Evolutionary conservation across 176 grass and related monocot genomes (phyloP), one percentile per base, ranked within the genome.

Genomic region (Cenchrus americanus): DNA sequence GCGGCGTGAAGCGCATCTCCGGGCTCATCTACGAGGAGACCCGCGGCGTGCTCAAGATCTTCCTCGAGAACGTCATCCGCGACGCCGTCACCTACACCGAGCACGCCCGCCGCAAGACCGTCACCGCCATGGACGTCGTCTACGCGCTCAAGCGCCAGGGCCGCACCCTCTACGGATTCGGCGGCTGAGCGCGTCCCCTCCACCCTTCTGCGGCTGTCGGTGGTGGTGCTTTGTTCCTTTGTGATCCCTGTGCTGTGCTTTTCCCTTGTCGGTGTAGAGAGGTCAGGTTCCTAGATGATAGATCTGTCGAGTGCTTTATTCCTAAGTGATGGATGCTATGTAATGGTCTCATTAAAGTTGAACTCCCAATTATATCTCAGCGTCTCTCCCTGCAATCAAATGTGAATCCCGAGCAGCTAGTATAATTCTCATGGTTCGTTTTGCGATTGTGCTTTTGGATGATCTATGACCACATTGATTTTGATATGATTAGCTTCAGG

Each of bases 31-130:
- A 98, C 75, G 92, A 97, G 83, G 94, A 97, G 87, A 97, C 89
- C 57, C 94, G 92, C 51, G 94, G 94, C 76, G 94, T 97, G 19
- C 94, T 97, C 87, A 97, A 97, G 92, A 94, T 97, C 90, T 97
- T 97, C 66, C 92, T 97, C 53, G 92, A 94, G 92, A 97, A 97
- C 50, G 92, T 97, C 80, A 97, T 97, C 81, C 92, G 95, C 51
- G 95, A 97, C 57, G 95, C 92, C 59, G 90, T 97, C 81, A 97
- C 95, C 46, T 97, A 97, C 79, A 97, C 95, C 0, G 92, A 97
- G 90, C 95, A 94, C 75, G 90, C 95, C 21, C 84, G 92, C 75
- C 90, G 95, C 78, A 97, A 97, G 90, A 97, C 95, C 3, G 92
- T 97, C 74, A 97, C 95, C 66, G 92, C 95, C 92, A 97, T 94